phyloP scores from a whole-genome alignment of 202 grass and related monocot species.

The Zoysia matrella region DNA sequence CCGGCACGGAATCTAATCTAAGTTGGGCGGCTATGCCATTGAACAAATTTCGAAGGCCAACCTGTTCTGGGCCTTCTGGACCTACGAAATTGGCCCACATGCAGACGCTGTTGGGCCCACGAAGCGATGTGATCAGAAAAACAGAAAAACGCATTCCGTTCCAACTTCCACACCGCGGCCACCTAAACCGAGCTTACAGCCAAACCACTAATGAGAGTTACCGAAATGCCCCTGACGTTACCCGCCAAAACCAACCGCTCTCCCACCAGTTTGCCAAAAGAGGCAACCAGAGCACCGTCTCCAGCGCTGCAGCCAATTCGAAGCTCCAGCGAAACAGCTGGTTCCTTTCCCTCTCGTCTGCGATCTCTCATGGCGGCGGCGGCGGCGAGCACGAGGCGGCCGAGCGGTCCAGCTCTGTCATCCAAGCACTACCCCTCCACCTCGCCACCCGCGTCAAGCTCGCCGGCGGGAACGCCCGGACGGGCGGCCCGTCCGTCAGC shows the following conservation, averaged over 20 bases:
- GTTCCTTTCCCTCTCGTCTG: background rate
- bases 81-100: too few species aligned
- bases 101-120: too few species aligned
- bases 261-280: conserved; percentile 34
- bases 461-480: background rate
- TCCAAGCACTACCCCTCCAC: conserved; percentile 49
- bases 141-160: too few species aligned
- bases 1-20: background rate
- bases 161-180: too few species aligned
- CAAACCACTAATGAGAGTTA: background rate
- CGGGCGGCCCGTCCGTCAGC: conserved; percentile 9
- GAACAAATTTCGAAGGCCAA: too few species aligned
- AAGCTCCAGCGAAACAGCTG: background rate
- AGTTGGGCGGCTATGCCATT: too few species aligned
- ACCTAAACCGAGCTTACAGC: background rate
- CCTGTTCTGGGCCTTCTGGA: too few species aligned
- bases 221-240: background rate
- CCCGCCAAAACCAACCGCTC: background rate
- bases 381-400: conserved; percentile 46
- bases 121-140: too few species aligned
- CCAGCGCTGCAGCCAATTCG: background rate
- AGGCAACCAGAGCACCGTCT: background rate
- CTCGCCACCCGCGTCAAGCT: conserved; percentile 56
- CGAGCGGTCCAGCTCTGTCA: conserved; percentile 47
- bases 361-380: conserved; percentile 43